phyloP scores from a whole-genome alignment of 2,329 filamentous ascomycete genomes.

The Colletotrichum horii region DNA sequence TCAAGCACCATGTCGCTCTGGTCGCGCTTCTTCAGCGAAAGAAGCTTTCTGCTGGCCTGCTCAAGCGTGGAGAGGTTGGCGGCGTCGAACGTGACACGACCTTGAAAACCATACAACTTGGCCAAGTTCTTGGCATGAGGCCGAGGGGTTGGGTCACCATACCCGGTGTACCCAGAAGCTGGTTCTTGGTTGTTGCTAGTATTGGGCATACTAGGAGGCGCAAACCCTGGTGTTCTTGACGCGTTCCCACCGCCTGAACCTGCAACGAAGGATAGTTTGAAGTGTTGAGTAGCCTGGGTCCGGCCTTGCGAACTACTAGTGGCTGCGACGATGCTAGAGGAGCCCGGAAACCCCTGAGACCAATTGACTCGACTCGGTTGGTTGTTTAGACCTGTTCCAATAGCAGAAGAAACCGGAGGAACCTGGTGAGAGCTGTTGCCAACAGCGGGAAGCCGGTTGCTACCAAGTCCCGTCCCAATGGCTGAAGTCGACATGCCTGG shows the following conservation, averaged over 20 bases:
- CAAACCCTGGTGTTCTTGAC: neutral
- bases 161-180: neutral
- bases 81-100: slow-evolving; percentile 28
- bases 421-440: neutral
- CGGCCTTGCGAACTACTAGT: neutral
- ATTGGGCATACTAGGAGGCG: neutral
- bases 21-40: slow-evolving; percentile 21
- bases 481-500: neutral
- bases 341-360: neutral
- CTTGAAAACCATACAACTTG: slow-evolving; percentile 36
- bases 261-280: neutral
- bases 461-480: neutral
- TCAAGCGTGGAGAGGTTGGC: slow-evolving; percentile 24
- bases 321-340: neutral
- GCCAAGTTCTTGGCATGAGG: neutral
- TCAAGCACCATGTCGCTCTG: neutral
- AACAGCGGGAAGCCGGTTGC: neutral
- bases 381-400: neutral
- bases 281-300: neutral
- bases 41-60: slow-evolving; percentile 26
- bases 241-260: neutral
- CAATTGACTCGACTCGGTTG: neutral
- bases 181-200: neutral
- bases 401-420: neutral
- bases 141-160: neutral